phyloP scores from a whole-genome alignment of 2,329 filamentous ascomycete genomes.

The Diaporthe vaccinii region DNA sequence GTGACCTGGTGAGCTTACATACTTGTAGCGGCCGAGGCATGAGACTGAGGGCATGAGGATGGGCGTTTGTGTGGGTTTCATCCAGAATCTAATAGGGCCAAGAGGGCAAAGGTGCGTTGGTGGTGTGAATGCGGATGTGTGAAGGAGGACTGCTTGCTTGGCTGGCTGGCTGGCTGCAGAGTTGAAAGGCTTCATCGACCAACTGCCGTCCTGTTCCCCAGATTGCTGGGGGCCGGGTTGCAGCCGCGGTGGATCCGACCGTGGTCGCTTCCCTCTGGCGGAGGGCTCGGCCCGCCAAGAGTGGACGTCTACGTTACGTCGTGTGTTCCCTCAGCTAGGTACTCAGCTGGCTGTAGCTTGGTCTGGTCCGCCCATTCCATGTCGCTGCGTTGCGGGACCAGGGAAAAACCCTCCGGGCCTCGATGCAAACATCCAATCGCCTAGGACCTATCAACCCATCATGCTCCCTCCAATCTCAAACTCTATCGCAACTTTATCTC shows the following conservation, averaged over 20 bases:
- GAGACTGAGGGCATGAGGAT: neutral
- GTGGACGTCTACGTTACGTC: constrained; percentile 10
- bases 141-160: no score
- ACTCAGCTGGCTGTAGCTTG: neutral
- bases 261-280: neutral
- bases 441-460: constrained; percentile 28
- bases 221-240: constrained; percentile 20
- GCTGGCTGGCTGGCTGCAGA: neutral
- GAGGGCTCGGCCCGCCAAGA: constrained; percentile 26
- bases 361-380: neutral
- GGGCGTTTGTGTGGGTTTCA: constrained; percentile 14
- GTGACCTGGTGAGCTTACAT: constrained; percentile 12
- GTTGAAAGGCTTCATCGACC: constrained; percentile 7
- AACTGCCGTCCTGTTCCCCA: constrained; percentile 29
- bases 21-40: neutral
- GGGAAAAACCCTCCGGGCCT: neutral
- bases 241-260: constrained; percentile 24
- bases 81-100: constrained; percentile 19
- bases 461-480: constrained; percentile 20
- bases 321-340: neutral
- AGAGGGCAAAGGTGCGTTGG: neutral
- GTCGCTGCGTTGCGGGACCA: constrained; percentile 6
- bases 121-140: neutral
- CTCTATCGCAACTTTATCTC: constrained; percentile 32
- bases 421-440: constrained; percentile 18